These are phyloP conservation scores for Karstenula rhodostoma DNA, from an alignment of 2,329 filamentous ascomycete species.

Conservation along the genomic window DNA sequence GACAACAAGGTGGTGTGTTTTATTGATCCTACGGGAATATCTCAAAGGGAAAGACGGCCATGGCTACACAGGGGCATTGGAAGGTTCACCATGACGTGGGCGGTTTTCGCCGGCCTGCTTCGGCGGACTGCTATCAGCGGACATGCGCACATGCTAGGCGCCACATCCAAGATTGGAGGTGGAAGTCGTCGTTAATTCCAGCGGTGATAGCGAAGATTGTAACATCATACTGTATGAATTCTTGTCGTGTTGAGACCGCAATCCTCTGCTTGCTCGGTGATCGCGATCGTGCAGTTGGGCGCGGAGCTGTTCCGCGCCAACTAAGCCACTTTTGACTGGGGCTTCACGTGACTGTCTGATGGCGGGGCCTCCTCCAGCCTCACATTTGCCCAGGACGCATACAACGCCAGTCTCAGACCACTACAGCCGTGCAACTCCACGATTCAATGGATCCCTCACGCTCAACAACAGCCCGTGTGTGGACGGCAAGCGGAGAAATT, in stretches of 20 bases:
- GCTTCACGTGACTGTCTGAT: background rate
- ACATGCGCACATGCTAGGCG: background rate
- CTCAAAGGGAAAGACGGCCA: conserved; percentile 21
- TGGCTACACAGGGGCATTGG: conserved; percentile 14
- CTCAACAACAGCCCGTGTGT: conserved; percentile 1
- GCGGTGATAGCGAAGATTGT: conserved; percentile 18
- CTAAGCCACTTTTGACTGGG: background rate
- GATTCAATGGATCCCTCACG: background rate
- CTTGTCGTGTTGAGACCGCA: conserved; percentile 1
- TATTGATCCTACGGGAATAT: conserved; percentile 24
- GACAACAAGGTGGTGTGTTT: conserved; percentile 20
- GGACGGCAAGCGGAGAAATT: conserved; percentile 32
- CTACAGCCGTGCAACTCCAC: background rate
- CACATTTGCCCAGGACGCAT: background rate
- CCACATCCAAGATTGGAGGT: background rate
- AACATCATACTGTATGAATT: conserved; percentile 21
- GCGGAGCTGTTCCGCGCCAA: background rate
- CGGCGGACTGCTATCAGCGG: background rate
- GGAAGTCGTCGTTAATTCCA: conserved; percentile 6
- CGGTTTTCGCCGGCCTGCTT: conserved; percentile 4
- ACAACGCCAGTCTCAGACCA: background rate
- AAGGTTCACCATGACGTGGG: conserved; percentile 40
- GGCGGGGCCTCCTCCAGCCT: background rate
- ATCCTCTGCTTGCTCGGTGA: background rate
- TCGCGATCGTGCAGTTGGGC: background rate